Base-by-base conservation (phyloP, 1,139 yeast species). In the Debaryomyces fabryi region DNA sequence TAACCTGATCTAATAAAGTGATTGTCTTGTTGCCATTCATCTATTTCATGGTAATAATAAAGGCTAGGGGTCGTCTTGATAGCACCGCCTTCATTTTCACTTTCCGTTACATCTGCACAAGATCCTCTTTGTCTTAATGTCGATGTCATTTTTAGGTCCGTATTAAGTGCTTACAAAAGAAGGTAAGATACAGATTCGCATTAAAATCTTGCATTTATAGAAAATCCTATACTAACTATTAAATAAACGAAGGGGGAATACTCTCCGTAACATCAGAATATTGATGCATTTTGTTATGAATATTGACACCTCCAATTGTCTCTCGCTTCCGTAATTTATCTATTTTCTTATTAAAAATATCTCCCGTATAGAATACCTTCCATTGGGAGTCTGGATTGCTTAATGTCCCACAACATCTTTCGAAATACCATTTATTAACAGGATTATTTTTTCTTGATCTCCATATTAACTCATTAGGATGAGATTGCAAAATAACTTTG, bases 381-480 rank as follows among this genome's bases (percentile, higher is more conserved):
- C 95, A 87, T 25, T 76, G 74, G 4, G 87, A 74, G 18, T 71
- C 76, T 0, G 78, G 76, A 20, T 74, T 61, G 44, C 80, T 77
- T 50, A 82, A 65, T 23, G 88, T 83, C 0, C 97, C 97, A 34
- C 79, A 74, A 43, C 96, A 86, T 54, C 99, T 76, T 59, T 93
- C 98, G 66, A 92, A 93, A 64, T 93, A 93, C 99, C 99, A 93
- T 59, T 91, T 91, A 69, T 93, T 93, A 4, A 93, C 97, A 0
- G 97, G 97, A 62, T 93, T 93, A 49, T 71, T 79, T 52, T 80
- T 80, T 46, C 96, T 72, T 2, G 97, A 91, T 58, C 99, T 78
- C 99, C 99, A 93, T 1, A 93, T 70, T 16, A 93, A 66, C 60
- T 89, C 96, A 12, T 78, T 67, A 0, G 90, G 89, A 60, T 86